Evolutionary conservation across 495 filamentous ascomycete species (phyloP).

Genomic region (Annulohypoxylon nitens): DNA sequence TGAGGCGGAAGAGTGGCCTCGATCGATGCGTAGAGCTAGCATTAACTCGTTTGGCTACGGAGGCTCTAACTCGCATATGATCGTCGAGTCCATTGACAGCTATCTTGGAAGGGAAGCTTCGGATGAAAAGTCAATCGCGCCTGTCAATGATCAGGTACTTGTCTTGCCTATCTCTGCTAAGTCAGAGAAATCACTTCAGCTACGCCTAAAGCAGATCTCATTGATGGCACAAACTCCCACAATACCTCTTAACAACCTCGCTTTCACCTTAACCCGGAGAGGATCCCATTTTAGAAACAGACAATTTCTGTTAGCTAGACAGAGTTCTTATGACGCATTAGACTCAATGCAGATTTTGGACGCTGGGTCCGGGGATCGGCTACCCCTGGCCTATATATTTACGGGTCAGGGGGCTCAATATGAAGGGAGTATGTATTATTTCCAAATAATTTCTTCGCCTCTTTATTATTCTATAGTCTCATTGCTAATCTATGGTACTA

Average conservation of each 20-base stretch:
- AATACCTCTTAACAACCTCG: constrained; percentile 38
- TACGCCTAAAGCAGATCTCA: constrained; percentile 14
- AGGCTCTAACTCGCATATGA: constrained; percentile 60
- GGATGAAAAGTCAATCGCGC: background rate
- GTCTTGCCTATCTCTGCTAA: constrained; percentile 35
- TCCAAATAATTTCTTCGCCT: too few relatives aligned
- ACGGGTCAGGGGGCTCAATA: constrained; percentile 66
- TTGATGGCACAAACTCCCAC: background rate
- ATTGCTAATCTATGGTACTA: background rate
- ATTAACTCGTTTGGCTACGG: constrained; percentile 65
- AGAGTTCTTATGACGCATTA: background rate
- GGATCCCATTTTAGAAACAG: constrained; percentile 35
- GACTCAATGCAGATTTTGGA: constrained; percentile 25
- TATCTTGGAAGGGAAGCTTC: constrained; percentile 20
- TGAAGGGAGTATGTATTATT: background rate
- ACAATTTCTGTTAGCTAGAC: constrained; percentile 36
- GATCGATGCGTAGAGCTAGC: constrained; percentile 40
- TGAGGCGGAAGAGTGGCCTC: constrained; percentile 23
- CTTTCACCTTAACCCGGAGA: constrained; percentile 44
- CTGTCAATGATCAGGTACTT: background rate
- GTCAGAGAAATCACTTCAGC: constrained; percentile 31
- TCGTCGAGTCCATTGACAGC: constrained; percentile 54
- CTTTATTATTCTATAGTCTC: background rate
- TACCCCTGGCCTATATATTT: constrained; percentile 38
- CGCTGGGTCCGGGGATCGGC: constrained; percentile 11